Percentiles rank a stretch among this genome's conserved stretches.
Conservation (phyloP, 129 eudicot species). For the Artemisia tridentata region DNA sequence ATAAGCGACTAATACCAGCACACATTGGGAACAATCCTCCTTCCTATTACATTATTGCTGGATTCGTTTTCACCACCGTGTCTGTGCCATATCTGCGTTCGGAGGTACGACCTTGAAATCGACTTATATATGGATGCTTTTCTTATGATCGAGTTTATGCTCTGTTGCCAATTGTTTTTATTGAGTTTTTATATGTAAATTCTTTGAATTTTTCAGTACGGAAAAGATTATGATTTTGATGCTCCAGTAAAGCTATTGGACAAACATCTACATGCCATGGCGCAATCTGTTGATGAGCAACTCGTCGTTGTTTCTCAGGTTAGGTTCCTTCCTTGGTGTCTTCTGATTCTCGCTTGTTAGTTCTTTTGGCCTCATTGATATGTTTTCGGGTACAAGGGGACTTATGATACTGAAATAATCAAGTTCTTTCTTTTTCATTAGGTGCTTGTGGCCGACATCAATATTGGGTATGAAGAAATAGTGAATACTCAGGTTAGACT, state of each 20-base stretch:
- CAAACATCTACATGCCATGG: constrained; percentile 58
- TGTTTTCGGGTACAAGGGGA: background rate
- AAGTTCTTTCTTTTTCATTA: constrained; percentile 7
- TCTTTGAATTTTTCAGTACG: constrained; percentile 42
- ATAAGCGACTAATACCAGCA: constrained; percentile 55
- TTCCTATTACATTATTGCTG: constrained; percentile 55
- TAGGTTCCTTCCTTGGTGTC: background rate
- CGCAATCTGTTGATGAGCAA: constrained; percentile 56
- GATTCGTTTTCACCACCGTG: constrained; percentile 57
- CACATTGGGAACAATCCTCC: constrained; percentile 56
- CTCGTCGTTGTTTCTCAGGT: constrained; percentile 60
- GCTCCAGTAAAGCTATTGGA: constrained; percentile 64
- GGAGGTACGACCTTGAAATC: constrained; percentile 32
- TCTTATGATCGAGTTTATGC: background rate
- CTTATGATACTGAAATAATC: background rate
- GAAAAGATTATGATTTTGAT: constrained; percentile 64
- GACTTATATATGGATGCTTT: background rate
- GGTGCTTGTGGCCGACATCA: constrained; percentile 65
- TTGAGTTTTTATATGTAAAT: background rate
- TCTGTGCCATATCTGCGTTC: constrained; percentile 65
- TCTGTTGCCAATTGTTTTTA: background rate
- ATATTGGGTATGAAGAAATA: constrained; percentile 59
- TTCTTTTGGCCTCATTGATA: background rate
- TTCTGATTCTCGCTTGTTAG: background rate
- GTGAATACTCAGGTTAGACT: constrained; percentile 57